phyloP scores from a whole-genome alignment of 140 eudicot genomes.

The Flaveria floridana region DNA sequence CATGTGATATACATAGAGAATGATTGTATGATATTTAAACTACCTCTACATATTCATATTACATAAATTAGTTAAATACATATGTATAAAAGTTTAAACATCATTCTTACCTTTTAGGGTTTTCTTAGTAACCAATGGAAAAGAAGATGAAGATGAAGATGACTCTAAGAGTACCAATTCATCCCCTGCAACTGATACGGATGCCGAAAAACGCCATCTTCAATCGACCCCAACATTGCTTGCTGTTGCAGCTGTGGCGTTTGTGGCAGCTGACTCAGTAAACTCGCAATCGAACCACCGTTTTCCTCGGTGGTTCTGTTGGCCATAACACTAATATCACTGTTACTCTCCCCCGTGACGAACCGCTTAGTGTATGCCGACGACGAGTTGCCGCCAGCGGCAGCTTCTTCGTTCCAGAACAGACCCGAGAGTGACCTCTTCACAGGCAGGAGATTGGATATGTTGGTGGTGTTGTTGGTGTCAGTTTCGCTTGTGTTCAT shows the following conservation, averaged over 20 bases:
- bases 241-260: slow-evolving; percentile 61
- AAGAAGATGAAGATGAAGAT: too few species aligned
- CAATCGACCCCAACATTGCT: slow-evolving; percentile 57
- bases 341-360: slow-evolving; percentile 32
- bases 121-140: neutral
- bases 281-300: slow-evolving; percentile 46
- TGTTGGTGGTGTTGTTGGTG: slow-evolving; percentile 17
- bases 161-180: slow-evolving; percentile 67
- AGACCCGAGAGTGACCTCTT: slow-evolving; percentile 43
- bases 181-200: slow-evolving; percentile 52
- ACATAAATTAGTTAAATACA: slow-evolving; percentile 19
- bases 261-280: slow-evolving; percentile 63
- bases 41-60: slow-evolving; percentile 24
- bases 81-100: slow-evolving; percentile 28
- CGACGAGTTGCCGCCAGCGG: slow-evolving; percentile 14
- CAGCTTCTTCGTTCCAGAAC: slow-evolving; percentile 59
- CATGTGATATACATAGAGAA: slow-evolving; percentile 2
- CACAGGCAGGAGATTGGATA: slow-evolving; percentile 29
- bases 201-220: slow-evolving; percentile 70
- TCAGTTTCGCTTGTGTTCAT: slow-evolving; percentile 35
- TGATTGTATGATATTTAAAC: neutral
- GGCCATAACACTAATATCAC: slow-evolving; percentile 39
- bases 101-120: slow-evolving; percentile 52
- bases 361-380: slow-evolving; percentile 53
- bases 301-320: slow-evolving; percentile 42